Conservation (phyloP, 2,329 filamentous ascomycete species). For the Aspergillus aculeatinus region DNA sequence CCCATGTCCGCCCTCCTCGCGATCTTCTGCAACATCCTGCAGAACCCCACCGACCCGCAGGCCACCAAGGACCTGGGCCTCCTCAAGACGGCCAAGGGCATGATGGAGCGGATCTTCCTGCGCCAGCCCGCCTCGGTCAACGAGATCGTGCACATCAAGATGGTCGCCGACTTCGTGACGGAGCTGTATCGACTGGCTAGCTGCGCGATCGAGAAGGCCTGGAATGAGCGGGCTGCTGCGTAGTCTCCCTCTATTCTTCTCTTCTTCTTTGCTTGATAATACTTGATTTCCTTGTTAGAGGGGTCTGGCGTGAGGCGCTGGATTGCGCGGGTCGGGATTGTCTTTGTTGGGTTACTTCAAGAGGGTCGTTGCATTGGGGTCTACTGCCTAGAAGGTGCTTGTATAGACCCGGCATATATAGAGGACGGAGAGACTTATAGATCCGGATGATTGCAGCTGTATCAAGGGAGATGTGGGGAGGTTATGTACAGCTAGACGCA, state of each 20-base stretch:
- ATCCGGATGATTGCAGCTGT: too few species aligned
- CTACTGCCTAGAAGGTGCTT: not conserved
- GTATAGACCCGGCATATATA: not conserved
- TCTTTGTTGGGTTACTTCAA: too few species aligned
- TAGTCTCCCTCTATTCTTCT: not conserved
- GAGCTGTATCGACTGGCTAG: slow-evolving; percentile 48
- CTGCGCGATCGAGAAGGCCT: slow-evolving; percentile 46
- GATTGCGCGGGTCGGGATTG: too few species aligned
- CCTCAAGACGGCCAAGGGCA: slow-evolving; percentile 43
- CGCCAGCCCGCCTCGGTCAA: slow-evolving; percentile 30
- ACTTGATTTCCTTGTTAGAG: not conserved
- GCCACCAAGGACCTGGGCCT: slow-evolving; percentile 50
- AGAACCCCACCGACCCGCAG: slow-evolving; percentile 47
- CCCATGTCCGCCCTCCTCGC: slow-evolving; percentile 55
- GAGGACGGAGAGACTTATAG: too few species aligned
- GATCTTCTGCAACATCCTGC: slow-evolving; percentile 57
- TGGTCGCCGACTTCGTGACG: slow-evolving; percentile 46
- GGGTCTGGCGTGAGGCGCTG: too few species aligned
- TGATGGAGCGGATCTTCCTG: slow-evolving; percentile 43
- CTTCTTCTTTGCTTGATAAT: too few species aligned
- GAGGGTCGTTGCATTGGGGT: too few species aligned
- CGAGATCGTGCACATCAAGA: slow-evolving; percentile 43
- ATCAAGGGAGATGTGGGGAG: too few species aligned
- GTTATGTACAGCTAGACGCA: not conserved
- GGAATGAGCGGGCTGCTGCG: slow-evolving; percentile 25